Percentiles rank a stretch among this genome's conserved stretches.
Evolutionary conservation across 2,329 filamentous ascomycete genomes (phyloP).

Genomic region (Fusarium austroafricanum): DNA sequence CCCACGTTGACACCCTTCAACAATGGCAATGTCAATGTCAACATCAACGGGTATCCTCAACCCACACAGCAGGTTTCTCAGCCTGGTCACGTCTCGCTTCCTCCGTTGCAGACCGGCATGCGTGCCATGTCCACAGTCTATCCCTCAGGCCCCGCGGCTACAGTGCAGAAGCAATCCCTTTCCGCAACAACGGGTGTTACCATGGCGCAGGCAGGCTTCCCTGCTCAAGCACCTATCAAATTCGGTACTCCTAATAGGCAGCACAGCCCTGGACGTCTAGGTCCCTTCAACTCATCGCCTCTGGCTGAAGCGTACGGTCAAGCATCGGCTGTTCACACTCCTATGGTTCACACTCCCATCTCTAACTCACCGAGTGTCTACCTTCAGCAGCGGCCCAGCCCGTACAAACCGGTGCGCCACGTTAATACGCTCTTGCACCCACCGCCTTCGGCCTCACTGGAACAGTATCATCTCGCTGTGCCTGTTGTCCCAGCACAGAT

Average conservation of each 20-base stretch:
- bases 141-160: conserved; percentile 61
- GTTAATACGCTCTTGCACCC: conserved; percentile 93
- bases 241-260: conserved; percentile 66
- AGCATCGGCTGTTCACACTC: conserved; percentile 66
- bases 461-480: conserved; percentile 73
- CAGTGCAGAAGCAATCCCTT: conserved; percentile 52
- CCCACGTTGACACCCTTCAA: conserved; percentile 44
- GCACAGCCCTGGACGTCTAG: conserved; percentile 63
- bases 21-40: conserved; percentile 48
- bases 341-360: conserved; percentile 69
- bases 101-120: conserved; percentile 69
- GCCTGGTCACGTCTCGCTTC: conserved; percentile 64
- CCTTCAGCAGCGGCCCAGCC: conserved; percentile 87
- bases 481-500: conserved; percentile 76
- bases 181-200: conserved; percentile 42
- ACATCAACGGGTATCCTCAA: conserved; percentile 54
- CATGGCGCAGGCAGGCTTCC: conserved; percentile 41
- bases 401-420: conserved; percentile 89
- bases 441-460: conserved; percentile 81
- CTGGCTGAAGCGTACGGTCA: conserved; percentile 71
- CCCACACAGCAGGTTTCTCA: conserved; percentile 46
- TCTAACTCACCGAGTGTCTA: conserved; percentile 89
- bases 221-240: conserved; percentile 50
- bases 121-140: conserved; percentile 85
- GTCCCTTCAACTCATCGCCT: conserved; percentile 70